Evolutionary conservation across 352 stramenopile genomes (phyloP), one percentile per base, ranked within the genome.

Genomic region (Pythium brachiatum): DNA sequence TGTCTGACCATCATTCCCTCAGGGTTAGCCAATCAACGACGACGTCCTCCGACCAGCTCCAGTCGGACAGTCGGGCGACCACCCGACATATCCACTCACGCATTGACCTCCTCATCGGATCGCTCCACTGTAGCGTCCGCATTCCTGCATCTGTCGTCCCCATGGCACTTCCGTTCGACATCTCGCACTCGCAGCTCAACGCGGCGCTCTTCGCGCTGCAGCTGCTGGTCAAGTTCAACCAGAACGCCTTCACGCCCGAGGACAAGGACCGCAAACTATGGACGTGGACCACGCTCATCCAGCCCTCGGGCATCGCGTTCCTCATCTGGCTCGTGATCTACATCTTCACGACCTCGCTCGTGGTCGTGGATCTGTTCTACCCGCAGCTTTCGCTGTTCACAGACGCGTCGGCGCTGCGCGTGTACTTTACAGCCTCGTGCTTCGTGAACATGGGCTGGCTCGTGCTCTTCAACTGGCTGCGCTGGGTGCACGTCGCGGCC

Each of bases 251-350:
- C 53, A 50, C 60, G 25, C 50, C 78, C 23, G 51, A 66, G 3
- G 60, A 65, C 59, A 58, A 72, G 31, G 64, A 73, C 43, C 34
- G 21, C 29, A 69, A 83, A 47, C 39, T 53, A 8, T 67, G 53
- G 25, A 58, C 74, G 54, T 70, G 72, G 29, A 73, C 83, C 59
- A 86, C 81, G 54, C 72, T 83, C 29, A 39, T 90, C 53, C 88
- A 83, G 44, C 81, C 81, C 0, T 75, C 78, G 7, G 52, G 57
- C 20, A 76, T 76, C 63, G 75, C 73, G 7, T 91, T 90, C 62
- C 78, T 72, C 20, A 87, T 93, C 60, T 91, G 81, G 79, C 75
- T 75, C 57, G 56, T 75, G 62, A 89, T 92, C 70, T 88, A 90
- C 66, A 46, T 87, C 53, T 70, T 70, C 48, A 59, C 51, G 54